Base-by-base conservation (phyloP, 768 basidiomycete species). In the Pulveroboletus sp. region DNA sequence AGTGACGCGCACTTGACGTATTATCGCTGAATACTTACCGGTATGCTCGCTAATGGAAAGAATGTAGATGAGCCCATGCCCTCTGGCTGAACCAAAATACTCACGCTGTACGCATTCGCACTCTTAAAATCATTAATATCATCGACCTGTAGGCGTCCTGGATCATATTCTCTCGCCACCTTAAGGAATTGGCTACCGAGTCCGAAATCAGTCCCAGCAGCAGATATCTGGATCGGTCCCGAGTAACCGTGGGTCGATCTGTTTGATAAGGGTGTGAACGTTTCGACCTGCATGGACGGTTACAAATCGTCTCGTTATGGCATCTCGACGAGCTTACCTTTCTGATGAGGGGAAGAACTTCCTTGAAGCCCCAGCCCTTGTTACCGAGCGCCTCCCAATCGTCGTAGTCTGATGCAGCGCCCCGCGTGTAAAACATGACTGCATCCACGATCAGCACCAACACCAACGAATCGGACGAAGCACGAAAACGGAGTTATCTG, bases 321-420 rank as follows among this genome's bases (percentile, higher is more conserved):
- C 1, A 1, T 8, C n/a, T 10, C 2, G 24, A 17, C 6, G 14
- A 5, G 26, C 43, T 8, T 47, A 78, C 84, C 74, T 84, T 83
- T 53, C 69, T 76, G 30, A 83, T 54, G 11, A 83, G 65, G 0
- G 83, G 83, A 27, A 85, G 75, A 7, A 86, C 58, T 27, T 79
- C 69, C 43, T 72, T 68, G 0, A 79, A 78, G 8, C 81, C 71
- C 84, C 84, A 86, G 2, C 83, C 84, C 1, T 75, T 64, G 58
- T 84, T 84, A 4, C 70, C 71, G 24, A n/a, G 63, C 2, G 69
- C 60, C 1, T 38, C 54, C 84, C 83, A 85, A 44, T 80, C 79
- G 54, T 86, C 80, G 43, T 79, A 84, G 58, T 86, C 84, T 0
- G 82, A 83, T 2, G 80, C 77, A 9, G 78, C 64, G 10, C 80